phyloP scores from a whole-genome alignment of 768 basidiomycete species.

The Psilocybe cyanescens region DNA sequence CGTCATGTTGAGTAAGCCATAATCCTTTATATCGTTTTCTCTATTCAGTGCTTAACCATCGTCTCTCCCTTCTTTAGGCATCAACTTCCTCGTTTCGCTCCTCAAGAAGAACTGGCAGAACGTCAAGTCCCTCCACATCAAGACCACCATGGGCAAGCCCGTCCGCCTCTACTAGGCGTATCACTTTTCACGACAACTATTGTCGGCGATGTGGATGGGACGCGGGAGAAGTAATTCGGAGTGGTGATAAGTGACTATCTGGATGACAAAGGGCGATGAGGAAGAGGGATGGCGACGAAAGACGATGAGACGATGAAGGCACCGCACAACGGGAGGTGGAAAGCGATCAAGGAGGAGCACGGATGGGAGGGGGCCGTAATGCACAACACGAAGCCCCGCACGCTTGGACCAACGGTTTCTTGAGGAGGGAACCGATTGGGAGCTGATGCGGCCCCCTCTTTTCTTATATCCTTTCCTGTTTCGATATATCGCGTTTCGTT shows the following conservation, averaged over 20 bases:
- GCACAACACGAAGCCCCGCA: constrained; percentile 97
- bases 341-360: constrained; percentile 19
- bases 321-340: not conserved
- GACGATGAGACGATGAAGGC: not conserved
- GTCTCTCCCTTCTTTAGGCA: constrained; percentile 54
- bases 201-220: not conserved
- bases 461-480: constrained; percentile 6
- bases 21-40: not conserved
- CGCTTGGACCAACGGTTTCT: constrained; percentile 95
- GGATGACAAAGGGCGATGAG: not conserved
- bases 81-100: constrained; percentile 99
- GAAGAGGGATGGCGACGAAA: not conserved
- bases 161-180: constrained; percentile 82
- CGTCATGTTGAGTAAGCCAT: constrained; percentile 88
- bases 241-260: not conserved
- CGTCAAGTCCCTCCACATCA: constrained; percentile 98
- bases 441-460: constrained; percentile 61
- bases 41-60: constrained; percentile 7
- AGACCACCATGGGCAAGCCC: constrained; percentile 99
- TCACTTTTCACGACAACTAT: not conserved
- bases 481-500: constrained; percentile 1
- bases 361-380: constrained; percentile 50
- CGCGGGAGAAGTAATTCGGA: not conserved
- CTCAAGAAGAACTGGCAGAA: constrained; percentile 99
- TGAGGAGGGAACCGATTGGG: constrained; percentile 83